These are phyloP conservation scores for Beverwykella pulmonaria DNA, from an alignment of 495 filamentous ascomycete species.

Conservation along the genomic window DNA sequence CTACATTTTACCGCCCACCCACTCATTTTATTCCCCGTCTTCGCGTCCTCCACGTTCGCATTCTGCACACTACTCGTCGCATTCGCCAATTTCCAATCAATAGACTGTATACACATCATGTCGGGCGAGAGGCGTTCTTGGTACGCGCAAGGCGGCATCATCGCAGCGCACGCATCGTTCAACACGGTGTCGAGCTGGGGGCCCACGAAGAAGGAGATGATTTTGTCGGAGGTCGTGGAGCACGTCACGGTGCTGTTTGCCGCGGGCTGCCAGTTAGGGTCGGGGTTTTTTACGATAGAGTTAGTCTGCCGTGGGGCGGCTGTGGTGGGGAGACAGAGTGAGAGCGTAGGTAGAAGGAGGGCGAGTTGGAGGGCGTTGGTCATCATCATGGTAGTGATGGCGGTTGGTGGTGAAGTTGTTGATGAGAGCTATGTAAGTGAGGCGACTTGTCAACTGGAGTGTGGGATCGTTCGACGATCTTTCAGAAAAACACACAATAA, in stretches of 20 bases:
- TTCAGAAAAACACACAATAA: too few relatives aligned
- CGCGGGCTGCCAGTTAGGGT: not conserved
- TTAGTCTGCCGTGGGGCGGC: not conserved
- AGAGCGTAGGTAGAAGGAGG: too few relatives aligned
- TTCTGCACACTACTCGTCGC: not conserved
- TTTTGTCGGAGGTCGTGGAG: not conserved
- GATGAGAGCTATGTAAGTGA: too few relatives aligned
- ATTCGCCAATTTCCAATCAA: not conserved
- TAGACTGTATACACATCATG: not conserved
- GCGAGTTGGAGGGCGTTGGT: too few relatives aligned
- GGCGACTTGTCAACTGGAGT: too few relatives aligned
- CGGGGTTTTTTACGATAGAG: not conserved
- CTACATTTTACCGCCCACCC: not conserved
- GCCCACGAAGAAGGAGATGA: not conserved
- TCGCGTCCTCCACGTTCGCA: not conserved
- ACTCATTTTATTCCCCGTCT: not conserved
- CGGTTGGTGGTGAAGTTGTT: too few relatives aligned
- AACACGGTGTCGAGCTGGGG: not conserved
- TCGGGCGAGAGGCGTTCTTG: not conserved
- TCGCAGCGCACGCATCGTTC: slow-evolving; percentile 4
- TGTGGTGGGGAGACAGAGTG: not conserved
- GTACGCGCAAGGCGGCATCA: slow-evolving; percentile 21
- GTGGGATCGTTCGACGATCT: too few relatives aligned
- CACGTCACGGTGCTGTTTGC: not conserved
- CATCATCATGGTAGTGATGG: too few relatives aligned